Conservation (phyloP, 164 flowering plant species). For the Sedum album region DNA sequence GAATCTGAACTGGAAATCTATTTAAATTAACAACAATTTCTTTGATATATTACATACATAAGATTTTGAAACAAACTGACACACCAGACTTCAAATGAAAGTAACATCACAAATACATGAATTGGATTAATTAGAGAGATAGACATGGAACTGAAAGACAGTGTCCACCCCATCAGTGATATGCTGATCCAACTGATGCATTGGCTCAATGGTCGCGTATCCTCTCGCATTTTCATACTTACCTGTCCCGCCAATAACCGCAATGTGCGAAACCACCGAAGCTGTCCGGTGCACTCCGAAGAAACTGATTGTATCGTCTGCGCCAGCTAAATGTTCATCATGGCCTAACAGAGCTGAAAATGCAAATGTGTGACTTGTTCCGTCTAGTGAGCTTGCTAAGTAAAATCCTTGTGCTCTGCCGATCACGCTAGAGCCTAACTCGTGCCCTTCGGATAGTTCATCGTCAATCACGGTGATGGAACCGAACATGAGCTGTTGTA, state of each 20-base stretch:
- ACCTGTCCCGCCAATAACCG: constrained; percentile 71
- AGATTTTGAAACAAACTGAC: not conserved
- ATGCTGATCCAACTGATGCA: constrained; percentile 44
- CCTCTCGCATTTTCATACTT: constrained; percentile 67
- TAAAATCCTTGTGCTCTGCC: constrained; percentile 65
- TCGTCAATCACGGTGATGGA: constrained; percentile 58
- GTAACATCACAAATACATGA: not conserved
- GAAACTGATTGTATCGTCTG: constrained; percentile 45
- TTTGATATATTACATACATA: not conserved
- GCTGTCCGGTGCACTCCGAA: constrained; percentile 62
- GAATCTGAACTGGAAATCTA: too few relatives aligned
- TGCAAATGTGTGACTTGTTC: constrained; percentile 51
- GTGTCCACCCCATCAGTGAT: constrained; percentile 73
- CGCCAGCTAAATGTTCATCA: constrained; percentile 15
- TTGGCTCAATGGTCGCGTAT: constrained; percentile 50
- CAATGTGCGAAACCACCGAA: constrained; percentile 40
- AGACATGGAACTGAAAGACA: constrained; percentile 43
- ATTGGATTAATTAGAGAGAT: constrained; percentile 14
- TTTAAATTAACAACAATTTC: not conserved
- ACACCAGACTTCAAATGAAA: not conserved
- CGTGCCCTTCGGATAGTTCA: constrained; percentile 54
- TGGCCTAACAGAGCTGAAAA: constrained; percentile 35
- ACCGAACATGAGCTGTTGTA: constrained; percentile 63
- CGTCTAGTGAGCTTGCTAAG: constrained; percentile 57
- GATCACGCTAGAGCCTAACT: constrained; percentile 39